These are phyloP conservation scores for Lineolata rhizophorae DNA, from an alignment of 495 filamentous ascomycete species.

Conservation along the genomic window DNA sequence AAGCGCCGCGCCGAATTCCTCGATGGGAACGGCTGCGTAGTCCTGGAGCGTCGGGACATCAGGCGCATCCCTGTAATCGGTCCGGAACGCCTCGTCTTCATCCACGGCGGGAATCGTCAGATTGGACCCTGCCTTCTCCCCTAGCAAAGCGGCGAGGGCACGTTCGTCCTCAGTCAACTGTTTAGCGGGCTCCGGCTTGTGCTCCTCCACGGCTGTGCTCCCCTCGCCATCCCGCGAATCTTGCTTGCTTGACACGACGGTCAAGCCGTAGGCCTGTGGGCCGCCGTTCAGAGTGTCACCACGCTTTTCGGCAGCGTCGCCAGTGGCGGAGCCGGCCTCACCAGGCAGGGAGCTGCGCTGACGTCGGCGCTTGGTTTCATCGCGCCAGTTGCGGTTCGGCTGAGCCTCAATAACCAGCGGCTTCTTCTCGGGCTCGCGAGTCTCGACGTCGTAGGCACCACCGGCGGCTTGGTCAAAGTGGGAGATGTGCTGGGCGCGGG, in stretches of 20 bases:
- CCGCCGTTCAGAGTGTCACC: slow-evolving; percentile 15
- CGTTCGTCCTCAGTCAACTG: slow-evolving; percentile 43
- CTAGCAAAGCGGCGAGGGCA: slow-evolving; percentile 61
- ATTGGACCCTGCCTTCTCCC: slow-evolving; percentile 30
- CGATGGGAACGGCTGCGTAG: slow-evolving; percentile 73
- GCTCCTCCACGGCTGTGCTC: slow-evolving; percentile 3
- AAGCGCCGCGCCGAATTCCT: slow-evolving; percentile 78
- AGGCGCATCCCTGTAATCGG: slow-evolving; percentile 47
- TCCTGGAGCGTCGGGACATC: slow-evolving; percentile 57
- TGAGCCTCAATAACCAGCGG: slow-evolving; percentile 42
- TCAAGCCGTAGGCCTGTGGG: slow-evolving; percentile 1
- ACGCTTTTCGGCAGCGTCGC: slow-evolving; percentile 20
- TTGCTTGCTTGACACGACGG: neutral
- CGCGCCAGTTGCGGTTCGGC: slow-evolving; percentile 53
- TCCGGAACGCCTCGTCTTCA: slow-evolving; percentile 48
- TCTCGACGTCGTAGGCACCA: slow-evolving; percentile 21
- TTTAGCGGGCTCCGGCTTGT: slow-evolving; percentile 6
- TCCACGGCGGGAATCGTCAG: slow-evolving; percentile 33
- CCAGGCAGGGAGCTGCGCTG: slow-evolving; percentile 7
- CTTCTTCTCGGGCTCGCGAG: slow-evolving; percentile 12
- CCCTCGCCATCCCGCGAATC: slow-evolving; percentile 1
- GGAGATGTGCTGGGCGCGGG: slow-evolving; percentile 28
- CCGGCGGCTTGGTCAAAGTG: slow-evolving; percentile 37
- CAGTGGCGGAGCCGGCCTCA: neutral
- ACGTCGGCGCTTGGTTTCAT: slow-evolving; percentile 30